Evolutionary conservation across 129 eudicot species (phyloP).

Genomic region (Dittrichia graveolens): DNA sequence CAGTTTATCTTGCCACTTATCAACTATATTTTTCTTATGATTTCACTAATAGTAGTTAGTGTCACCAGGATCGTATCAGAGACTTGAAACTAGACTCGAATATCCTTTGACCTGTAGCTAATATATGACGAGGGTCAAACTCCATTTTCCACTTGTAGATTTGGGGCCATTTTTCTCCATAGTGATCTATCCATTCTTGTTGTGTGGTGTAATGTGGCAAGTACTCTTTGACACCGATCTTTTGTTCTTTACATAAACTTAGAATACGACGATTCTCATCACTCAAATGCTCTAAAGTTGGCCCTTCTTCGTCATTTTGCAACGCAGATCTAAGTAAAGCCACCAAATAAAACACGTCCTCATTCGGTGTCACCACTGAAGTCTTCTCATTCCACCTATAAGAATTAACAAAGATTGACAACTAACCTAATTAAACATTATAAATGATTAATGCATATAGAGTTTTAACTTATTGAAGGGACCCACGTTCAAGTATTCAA

Average conservation of each 20-base stretch:
- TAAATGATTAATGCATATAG: slow-evolving; percentile 16
- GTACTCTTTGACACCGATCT: slow-evolving; percentile 61
- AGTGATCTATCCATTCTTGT: slow-evolving; percentile 72
- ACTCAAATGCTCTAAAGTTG: slow-evolving; percentile 48
- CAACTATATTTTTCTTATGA: slow-evolving; percentile 13
- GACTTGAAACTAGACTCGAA: slow-evolving; percentile 53
- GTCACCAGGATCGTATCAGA: slow-evolving; percentile 36
- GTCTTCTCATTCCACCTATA: slow-evolving; percentile 70
- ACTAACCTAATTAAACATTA: not conserved
- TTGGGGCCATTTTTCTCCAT: slow-evolving; percentile 69
- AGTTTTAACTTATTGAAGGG: slow-evolving; percentile 16
- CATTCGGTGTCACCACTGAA: slow-evolving; percentile 75
- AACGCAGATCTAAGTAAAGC: slow-evolving; percentile 82
- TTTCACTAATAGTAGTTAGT: not conserved
- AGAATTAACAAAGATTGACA: not conserved
- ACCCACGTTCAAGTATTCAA: slow-evolving; percentile 37
- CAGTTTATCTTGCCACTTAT: slow-evolving; percentile 18
- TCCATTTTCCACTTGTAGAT: slow-evolving; percentile 54
- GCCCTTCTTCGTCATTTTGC: slow-evolving; percentile 59
- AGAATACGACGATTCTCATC: slow-evolving; percentile 61
- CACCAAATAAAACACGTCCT: slow-evolving; percentile 79
- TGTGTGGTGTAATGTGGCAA: slow-evolving; percentile 77
- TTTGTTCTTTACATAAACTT: slow-evolving; percentile 54
- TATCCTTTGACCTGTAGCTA: slow-evolving; percentile 77
- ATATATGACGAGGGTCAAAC: slow-evolving; percentile 72